Evolutionary conservation across 1,284 basidiomycete genomes (phyloP), one percentile per base, ranked within the genome.

Genomic region (Schizopora paradoxa): DNA sequence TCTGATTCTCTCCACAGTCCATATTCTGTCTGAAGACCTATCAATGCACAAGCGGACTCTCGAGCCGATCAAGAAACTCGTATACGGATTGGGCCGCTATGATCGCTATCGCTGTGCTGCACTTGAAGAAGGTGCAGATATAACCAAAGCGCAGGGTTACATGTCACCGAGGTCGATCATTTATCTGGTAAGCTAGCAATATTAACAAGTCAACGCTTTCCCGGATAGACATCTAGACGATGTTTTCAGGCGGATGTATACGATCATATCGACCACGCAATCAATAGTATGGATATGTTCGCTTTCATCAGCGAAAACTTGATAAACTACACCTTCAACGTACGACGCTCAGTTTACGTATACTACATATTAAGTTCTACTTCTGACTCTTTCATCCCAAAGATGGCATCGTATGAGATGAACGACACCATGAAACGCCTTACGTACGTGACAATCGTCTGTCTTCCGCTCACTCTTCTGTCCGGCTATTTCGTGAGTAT

Each of bases 371-470:
- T 42, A n/a, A 46, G 2, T 29, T 38, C 28, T 38, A 5, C 7
- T 19, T n/a, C 47, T 47, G 14, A 18, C 13, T 3, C n/a, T n/a
- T n/a, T 4, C 43, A 11, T 36, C 10, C 49, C 47, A 4, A 49
- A 81, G 78, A 72, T 77, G 63, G 72, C 78, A 14, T 79, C 79
- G 10, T 79, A 82, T 59, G 73, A 83, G 56, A 82, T 78, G 75
- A 84, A 83, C 71, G 72, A 22, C 57, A 74, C 77, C 31, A 83
- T 85, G 80, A 78, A 60, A 19, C 69, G 73, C 13, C 62, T 82
- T 28, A 80, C 78, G 4, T 54, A 82, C 8, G 74, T 73, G 1
- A 84, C 79, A 1, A 79, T 86, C 56, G 76, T 83, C 53, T 85
- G 79, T 65, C 61, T 86, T 10, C 82, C 82, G 1, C 60, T 85